Evolutionary conservation across 2,329 filamentous ascomycete species (phyloP).

Genomic region (Epichloe sibirici): DNA sequence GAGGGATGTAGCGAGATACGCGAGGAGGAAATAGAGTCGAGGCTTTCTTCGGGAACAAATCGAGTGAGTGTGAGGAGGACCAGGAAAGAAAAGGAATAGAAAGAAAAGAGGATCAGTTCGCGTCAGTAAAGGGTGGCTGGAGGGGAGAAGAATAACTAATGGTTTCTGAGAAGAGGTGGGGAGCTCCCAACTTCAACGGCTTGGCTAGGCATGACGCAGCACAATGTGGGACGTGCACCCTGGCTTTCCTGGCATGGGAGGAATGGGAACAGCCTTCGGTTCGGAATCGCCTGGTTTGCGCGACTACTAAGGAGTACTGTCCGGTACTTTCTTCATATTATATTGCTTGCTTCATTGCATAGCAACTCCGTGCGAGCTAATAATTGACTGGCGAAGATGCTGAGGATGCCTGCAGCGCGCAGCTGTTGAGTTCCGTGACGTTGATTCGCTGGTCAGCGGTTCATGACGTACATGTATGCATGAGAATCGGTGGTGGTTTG

Average conservation of each 20-base stretch:
- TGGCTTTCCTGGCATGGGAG: too few relatives aligned
- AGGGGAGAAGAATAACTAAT: not conserved
- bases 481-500: not conserved
- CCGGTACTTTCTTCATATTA: too few relatives aligned
- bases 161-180: not conserved
- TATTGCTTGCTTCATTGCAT: not conserved
- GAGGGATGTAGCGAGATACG: not conserved
- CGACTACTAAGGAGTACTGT: too few relatives aligned
- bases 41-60: not conserved
- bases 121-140: not conserved
- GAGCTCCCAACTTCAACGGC: not conserved
- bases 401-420: conserved; percentile 1
- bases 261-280: too few relatives aligned
- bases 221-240: not conserved
- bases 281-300: too few relatives aligned
- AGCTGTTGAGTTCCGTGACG: not conserved
- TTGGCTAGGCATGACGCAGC: not conserved
- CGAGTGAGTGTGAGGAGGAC: not conserved
- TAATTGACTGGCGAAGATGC: not conserved
- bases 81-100: not conserved
- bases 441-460: conserved; percentile 5
- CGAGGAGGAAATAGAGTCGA: not conserved
- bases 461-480: conserved; percentile 5
- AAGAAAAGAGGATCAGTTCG: too few relatives aligned
- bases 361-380: not conserved